Conservation (phyloP, 73 alveolate species). For the Halteria grandinella region DNA sequence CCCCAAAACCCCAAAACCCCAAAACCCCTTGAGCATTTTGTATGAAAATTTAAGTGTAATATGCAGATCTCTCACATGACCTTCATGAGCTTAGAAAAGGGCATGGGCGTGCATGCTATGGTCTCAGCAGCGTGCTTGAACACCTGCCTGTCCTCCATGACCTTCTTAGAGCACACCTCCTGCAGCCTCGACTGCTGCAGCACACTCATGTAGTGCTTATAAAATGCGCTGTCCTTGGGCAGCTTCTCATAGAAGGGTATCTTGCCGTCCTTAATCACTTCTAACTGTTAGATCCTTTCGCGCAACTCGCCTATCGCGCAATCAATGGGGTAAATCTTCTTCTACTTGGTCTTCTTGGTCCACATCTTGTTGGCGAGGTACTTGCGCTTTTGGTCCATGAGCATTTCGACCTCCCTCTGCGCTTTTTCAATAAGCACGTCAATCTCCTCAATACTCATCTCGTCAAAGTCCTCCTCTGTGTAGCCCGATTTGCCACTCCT, state of each 20-base stretch:
- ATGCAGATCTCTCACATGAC: too few species aligned
- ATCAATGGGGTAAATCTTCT: conserved; percentile 48
- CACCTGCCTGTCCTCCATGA: conserved; percentile 24
- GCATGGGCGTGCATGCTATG: too few species aligned
- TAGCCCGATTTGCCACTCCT: too few species aligned
- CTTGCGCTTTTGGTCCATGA: conserved; percentile 12
- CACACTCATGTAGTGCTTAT: conserved; percentile 58
- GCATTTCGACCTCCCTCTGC: conserved; percentile 27
- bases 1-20: too few species aligned
- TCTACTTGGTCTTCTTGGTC: conserved; percentile 33
- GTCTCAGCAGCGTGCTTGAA: conserved; percentile 15
- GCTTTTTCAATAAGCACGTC: conserved; percentile 53
- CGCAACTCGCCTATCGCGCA: neutral
- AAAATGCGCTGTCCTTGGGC: conserved; percentile 54
- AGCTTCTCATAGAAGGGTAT: conserved; percentile 53
- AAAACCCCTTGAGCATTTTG: too few species aligned
- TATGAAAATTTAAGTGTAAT: too few species aligned
- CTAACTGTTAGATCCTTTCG: conserved; percentile 7
- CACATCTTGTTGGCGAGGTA: conserved; percentile 32
- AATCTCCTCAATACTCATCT: conserved; percentile 50
- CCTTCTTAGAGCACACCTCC: conserved; percentile 17
- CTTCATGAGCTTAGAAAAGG: too few species aligned
- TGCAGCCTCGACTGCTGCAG: conserved; percentile 30
- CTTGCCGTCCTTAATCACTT: conserved; percentile 20
- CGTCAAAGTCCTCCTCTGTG: conserved; percentile 50